Evolutionary conservation across 495 filamentous ascomycete species (phyloP).

Genomic region (Cairneyella variabilis): DNA sequence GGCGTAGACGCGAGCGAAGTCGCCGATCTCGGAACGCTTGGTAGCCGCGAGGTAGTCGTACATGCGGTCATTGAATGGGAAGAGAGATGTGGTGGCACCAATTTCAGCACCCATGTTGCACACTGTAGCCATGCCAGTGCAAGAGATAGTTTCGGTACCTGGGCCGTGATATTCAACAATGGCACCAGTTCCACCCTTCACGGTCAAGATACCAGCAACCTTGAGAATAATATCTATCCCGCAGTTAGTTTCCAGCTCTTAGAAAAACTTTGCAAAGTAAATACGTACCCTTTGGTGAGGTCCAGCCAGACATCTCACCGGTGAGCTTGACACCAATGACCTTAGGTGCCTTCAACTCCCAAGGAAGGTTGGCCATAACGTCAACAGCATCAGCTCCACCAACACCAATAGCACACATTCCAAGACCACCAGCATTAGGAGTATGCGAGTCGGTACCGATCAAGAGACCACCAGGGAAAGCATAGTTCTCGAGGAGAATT

Average conservation of each 20-base stretch:
- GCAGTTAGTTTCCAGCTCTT: slow-evolving; percentile 18
- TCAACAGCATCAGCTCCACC: slow-evolving; percentile 99
- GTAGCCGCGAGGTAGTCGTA: slow-evolving; percentile 93
- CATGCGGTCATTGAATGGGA: slow-evolving; percentile 98
- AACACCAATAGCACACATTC: slow-evolving; percentile 94
- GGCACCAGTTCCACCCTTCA: slow-evolving; percentile 96
- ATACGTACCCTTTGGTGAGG: slow-evolving; percentile 73
- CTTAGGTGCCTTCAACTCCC: slow-evolving; percentile 98
- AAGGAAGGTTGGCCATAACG: slow-evolving; percentile 96
- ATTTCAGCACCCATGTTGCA: slow-evolving; percentile 86
- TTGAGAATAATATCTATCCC: slow-evolving; percentile 87
- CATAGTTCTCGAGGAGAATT: slow-evolving; percentile 98
- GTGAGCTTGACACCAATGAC: slow-evolving; percentile 94
- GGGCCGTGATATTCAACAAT: slow-evolving; percentile 91
- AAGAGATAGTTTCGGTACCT: slow-evolving; percentile 65
- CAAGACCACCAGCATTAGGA: slow-evolving; percentile 96
- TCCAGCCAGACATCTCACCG: slow-evolving; percentile 88
- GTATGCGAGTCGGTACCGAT: slow-evolving; percentile 99
- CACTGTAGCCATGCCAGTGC: slow-evolving; percentile 65
- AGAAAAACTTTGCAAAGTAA: slow-evolving; percentile 1
- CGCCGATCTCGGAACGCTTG: slow-evolving; percentile 85
- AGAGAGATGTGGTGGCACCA: slow-evolving; percentile 95
- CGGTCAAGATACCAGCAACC: slow-evolving; percentile 94
- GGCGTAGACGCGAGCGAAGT: slow-evolving; percentile 81
- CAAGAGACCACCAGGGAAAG: slow-evolving; percentile 95